Percentiles rank a stretch among this genome's conserved stretches.
phyloP scores from a whole-genome alignment of 129 eudicot species.

The Escallonia herrerae region DNA sequence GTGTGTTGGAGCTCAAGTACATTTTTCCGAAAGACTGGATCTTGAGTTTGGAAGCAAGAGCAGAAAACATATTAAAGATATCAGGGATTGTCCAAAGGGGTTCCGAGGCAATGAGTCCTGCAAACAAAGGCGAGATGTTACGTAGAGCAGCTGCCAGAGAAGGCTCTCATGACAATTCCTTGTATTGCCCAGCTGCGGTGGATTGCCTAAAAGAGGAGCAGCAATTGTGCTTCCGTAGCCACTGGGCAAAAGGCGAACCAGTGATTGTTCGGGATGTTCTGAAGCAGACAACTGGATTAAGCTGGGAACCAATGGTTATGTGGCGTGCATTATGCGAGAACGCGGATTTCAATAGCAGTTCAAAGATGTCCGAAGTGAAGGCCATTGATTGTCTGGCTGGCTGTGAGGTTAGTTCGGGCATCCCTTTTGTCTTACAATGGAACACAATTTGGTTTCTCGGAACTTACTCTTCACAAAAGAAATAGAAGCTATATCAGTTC shows the following conservation, averaged over 20 bases:
- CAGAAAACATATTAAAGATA: slow-evolving; percentile 29
- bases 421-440: neutral
- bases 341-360: slow-evolving; percentile 32
- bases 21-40: slow-evolving; percentile 58
- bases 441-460: too few species aligned
- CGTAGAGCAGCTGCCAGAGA: slow-evolving; percentile 48
- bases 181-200: slow-evolving; percentile 49
- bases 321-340: slow-evolving; percentile 80
- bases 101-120: slow-evolving; percentile 6
- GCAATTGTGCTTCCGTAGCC: slow-evolving; percentile 45
- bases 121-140: slow-evolving; percentile 15
- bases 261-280: slow-evolving; percentile 64
- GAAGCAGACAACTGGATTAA: slow-evolving; percentile 56
- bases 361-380: slow-evolving; percentile 62
- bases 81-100: slow-evolving; percentile 4
- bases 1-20: slow-evolving; percentile 54
- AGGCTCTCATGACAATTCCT: slow-evolving; percentile 50
- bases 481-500: too few species aligned
- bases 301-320: slow-evolving; percentile 98
- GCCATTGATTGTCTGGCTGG: slow-evolving; percentile 81
- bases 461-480: too few species aligned
- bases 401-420: slow-evolving; percentile 66
- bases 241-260: slow-evolving; percentile 88
- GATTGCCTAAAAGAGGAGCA: slow-evolving; percentile 34
- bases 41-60: slow-evolving; percentile 39